Conservation (phyloP, 352 stramenopile genomes). For the Globisporangium splendens region DNA sequence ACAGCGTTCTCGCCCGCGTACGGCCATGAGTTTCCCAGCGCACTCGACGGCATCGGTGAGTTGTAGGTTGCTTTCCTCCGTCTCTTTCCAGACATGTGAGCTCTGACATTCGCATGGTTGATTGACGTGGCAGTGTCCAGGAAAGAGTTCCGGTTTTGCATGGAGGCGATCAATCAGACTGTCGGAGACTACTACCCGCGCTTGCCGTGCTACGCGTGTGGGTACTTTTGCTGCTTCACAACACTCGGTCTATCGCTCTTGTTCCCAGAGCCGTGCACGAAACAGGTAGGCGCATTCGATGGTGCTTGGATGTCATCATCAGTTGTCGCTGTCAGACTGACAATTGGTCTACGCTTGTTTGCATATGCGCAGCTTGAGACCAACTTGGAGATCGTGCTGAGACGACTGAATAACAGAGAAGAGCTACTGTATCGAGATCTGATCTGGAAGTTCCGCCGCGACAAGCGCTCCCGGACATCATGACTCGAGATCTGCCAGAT, state of each 20-base stretch:
- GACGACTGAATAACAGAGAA: constrained; percentile 62
- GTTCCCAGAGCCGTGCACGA: constrained; percentile 60
- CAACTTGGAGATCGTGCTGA: constrained; percentile 60
- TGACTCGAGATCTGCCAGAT: constrained; percentile 78
- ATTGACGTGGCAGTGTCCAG: constrained; percentile 35
- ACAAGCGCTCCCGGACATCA: constrained; percentile 38
- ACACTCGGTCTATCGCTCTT: constrained; percentile 60
- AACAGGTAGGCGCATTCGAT: constrained; percentile 32
- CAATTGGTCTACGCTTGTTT: not conserved
- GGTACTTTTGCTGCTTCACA: constrained; percentile 64
- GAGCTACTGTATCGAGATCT: constrained; percentile 69
- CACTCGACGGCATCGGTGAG: constrained; percentile 64
- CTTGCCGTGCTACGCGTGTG: constrained; percentile 62
- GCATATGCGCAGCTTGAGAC: constrained; percentile 36
- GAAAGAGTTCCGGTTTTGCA: constrained; percentile 76
- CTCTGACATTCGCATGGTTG: not conserved
- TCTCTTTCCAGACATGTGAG: too few species aligned
- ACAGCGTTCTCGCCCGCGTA: constrained; percentile 55
- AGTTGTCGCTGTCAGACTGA: not conserved
- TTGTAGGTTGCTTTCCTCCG: not conserved
- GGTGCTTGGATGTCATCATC: not conserved
- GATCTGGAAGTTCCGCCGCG: constrained; percentile 52
- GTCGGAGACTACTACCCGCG: constrained; percentile 73
- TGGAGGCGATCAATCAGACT: constrained; percentile 73
- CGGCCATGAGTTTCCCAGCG: constrained; percentile 45